Evolutionary conservation across 495 filamentous ascomycete genomes (phyloP).

Genomic region (Neurospora hispaniola): DNA sequence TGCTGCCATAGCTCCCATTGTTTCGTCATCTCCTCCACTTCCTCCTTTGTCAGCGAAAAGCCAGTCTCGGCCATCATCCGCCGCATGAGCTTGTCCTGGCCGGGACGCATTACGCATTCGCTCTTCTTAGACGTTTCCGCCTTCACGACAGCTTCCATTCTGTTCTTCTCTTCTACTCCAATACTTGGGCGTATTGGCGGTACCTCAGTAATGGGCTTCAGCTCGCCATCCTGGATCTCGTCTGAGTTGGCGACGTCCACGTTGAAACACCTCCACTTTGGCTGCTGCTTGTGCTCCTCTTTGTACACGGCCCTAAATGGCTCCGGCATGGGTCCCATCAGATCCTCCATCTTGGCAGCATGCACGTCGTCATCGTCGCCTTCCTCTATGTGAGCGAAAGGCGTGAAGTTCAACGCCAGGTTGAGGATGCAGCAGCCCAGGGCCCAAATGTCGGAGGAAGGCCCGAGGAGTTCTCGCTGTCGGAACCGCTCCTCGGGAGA

Average conservation of each 20-base stretch:
- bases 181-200: no score
- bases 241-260: not conserved
- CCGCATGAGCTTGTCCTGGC: no score
- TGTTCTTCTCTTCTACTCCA: no score
- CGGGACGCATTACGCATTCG: no score
- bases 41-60: no score
- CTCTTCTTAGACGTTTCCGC: no score
- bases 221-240: not conserved
- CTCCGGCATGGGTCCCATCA: conserved; percentile 12
- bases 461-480: not conserved
- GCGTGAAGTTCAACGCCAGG: not conserved
- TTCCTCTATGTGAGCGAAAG: not conserved
- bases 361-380: not conserved
- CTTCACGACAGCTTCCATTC: no score
- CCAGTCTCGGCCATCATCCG: no score
- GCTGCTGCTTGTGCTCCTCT: not conserved
- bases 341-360: conserved; percentile 4
- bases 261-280: not conserved
- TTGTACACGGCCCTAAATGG: not conserved
- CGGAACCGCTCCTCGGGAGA: conserved; percentile 15
- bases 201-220: not conserved
- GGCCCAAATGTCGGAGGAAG: conserved; percentile 16
- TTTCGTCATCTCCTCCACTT: no score
- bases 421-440: conserved; percentile 14
- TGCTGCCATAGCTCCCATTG: no score